These are phyloP conservation scores for Gryganskiella cystojenkinii DNA, from an alignment of 192 early-diverging fungal species.

Conservation along the genomic window DNA sequence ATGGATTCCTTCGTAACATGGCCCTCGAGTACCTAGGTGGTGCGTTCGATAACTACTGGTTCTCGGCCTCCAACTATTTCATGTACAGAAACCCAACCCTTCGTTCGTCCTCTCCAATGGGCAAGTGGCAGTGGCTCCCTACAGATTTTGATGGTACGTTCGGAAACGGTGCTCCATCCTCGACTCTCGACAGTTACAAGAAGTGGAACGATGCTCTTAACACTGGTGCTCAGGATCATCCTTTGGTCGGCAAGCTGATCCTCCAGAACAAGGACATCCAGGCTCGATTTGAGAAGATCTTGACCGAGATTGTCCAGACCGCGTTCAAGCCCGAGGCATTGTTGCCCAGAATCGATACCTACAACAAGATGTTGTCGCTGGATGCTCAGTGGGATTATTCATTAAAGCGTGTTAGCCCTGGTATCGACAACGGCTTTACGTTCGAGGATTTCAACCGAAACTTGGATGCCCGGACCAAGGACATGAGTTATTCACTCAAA, in stretches of 20 bases:
- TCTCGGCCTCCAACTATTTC: conserved; percentile 15
- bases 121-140: conserved; percentile 23
- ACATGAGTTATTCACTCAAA: conserved; percentile 3
- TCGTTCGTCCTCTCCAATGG: neutral
- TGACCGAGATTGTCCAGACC: conserved; percentile 7
- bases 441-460: conserved; percentile 27
- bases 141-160: conserved; percentile 23
- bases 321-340: conserved; percentile 23
- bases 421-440: conserved; percentile 10
- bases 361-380: conserved; percentile 26
- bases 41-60: conserved; percentile 23
- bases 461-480: conserved; percentile 8
- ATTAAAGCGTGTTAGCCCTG: conserved; percentile 1
- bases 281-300: conserved; percentile 2
- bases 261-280: conserved; percentile 13
- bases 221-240: neutral
- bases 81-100: conserved; percentile 20
- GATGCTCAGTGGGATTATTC: conserved; percentile 20
- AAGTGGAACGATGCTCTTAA: conserved; percentile 3
- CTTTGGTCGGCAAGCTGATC: conserved; percentile 14
- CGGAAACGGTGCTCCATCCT: conserved; percentile 7
- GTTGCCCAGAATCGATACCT: conserved; percentile 5
- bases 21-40: conserved; percentile 22
- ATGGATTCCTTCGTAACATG: conserved; percentile 21
- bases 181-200: neutral